Conservation (phyloP, 176 grass and related monocot species). For the Cenchrus purpureus region DNA sequence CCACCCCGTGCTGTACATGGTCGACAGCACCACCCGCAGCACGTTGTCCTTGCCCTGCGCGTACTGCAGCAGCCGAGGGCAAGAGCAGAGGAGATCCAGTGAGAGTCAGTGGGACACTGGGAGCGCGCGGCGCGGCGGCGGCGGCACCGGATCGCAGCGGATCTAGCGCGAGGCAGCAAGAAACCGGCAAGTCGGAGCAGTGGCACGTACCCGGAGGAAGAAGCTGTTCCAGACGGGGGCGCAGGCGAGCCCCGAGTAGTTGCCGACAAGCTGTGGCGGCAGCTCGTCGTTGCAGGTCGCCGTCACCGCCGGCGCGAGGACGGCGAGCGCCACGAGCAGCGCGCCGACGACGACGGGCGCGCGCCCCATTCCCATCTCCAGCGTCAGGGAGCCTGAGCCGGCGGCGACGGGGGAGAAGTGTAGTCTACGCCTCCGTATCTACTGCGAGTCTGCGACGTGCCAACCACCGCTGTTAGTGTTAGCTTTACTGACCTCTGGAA, state of each 20-base stretch:
- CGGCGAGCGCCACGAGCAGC: constrained; percentile 44
- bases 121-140: too few species aligned
- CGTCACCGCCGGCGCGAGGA: constrained; percentile 38
- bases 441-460: constrained; percentile 11
- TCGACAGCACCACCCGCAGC: constrained; percentile 76
- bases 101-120: background rate
- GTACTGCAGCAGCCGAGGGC: constrained; percentile 51
- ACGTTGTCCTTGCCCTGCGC: constrained; percentile 73
- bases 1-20: constrained; percentile 83
- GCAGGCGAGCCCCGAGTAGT: constrained; percentile 82
- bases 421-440: constrained; percentile 2
- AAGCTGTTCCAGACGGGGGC: constrained; percentile 77
- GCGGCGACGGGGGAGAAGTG: constrained; percentile 32
- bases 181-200: background rate
- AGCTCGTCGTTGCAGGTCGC: constrained; percentile 58
- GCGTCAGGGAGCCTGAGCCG: background rate
- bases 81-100: constrained; percentile 12
- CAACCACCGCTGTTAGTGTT: background rate
- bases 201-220: constrained; percentile 73
- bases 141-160: background rate
- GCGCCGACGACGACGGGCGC: constrained; percentile 7
- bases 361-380: constrained; percentile 51
- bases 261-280: constrained; percentile 53
- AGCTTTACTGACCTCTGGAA: background rate
- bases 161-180: background rate